phyloP scores from a whole-genome alignment of 2,329 filamentous ascomycete genomes.

The Nothopassalora personata region DNA sequence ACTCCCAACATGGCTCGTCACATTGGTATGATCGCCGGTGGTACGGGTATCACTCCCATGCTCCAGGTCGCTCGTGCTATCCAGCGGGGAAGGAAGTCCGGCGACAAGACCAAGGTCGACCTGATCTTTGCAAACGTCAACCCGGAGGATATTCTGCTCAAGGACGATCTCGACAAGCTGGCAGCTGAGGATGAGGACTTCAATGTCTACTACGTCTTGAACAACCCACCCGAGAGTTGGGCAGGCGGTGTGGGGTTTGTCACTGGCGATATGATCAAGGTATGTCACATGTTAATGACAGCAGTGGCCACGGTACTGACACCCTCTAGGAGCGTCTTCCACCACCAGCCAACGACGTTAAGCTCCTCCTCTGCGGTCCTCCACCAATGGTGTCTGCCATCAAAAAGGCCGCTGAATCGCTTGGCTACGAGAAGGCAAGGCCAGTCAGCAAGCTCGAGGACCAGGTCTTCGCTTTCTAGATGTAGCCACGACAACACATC shows the following conservation, averaged over 20 bases:
- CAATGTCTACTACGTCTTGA: conserved; percentile 88
- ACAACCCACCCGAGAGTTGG: conserved; percentile 92
- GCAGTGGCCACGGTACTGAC: conserved; percentile 6
- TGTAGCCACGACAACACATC: background rate
- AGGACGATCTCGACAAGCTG: conserved; percentile 81
- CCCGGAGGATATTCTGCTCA: conserved; percentile 83
- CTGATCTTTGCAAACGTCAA: conserved; percentile 97
- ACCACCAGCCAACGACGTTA: conserved; percentile 77
- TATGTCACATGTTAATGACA: conserved; percentile 24
- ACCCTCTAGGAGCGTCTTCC: conserved; percentile 65
- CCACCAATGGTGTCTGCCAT: conserved; percentile 95
- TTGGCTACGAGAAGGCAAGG: conserved; percentile 87
- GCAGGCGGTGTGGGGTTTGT: conserved; percentile 90
- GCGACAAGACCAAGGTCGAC: conserved; percentile 77
- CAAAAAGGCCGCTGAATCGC: conserved; percentile 87
- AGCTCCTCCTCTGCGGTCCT: conserved; percentile 89
- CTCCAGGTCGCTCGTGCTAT: conserved; percentile 92
- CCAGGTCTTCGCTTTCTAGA: conserved; percentile 90
- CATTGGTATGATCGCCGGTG: conserved; percentile 97
- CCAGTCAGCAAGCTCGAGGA: conserved; percentile 97
- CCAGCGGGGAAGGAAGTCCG: conserved; percentile 43
- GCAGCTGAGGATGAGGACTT: conserved; percentile 72
- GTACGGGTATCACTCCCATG: conserved; percentile 98
- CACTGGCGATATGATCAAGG: conserved; percentile 90
- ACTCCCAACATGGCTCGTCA: conserved; percentile 92